Base-by-base conservation (phyloP, 2,329 filamentous ascomycete genomes). In the Bipolaris cookei region DNA sequence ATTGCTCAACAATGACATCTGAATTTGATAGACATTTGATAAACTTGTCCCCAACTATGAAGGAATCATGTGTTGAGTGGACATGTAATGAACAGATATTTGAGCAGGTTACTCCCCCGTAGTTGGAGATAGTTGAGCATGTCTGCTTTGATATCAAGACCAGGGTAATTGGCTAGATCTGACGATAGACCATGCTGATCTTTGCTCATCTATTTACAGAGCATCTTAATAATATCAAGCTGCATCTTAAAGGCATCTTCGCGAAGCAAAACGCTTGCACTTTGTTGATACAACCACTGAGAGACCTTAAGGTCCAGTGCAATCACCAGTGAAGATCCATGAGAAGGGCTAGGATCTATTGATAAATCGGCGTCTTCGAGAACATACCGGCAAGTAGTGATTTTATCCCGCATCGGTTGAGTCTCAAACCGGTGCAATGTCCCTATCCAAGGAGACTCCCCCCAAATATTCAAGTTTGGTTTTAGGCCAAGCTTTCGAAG, bases 1-100 rank as follows among this genome's bases (percentile, higher is more conserved):
- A 58, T 4, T 28, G 30, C 23, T 58, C 30, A 4, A 61, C 39
- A 18, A 58, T 34, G 2, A 57, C 6, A 3, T 34, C 51, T 18
- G 38, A 46, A 1, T 21, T n/a, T 20, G 18, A 16, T 14, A 61
- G 30, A 3, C 56, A 46, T 4, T 21, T 13, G 3, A 61, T 20
- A 8, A 55, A 52, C 0, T 10, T 11, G n/a, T 10, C 32, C 1
- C 54, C 58, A 13, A 39, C 1, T 21, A 16, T 13, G 14, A 18
- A 41, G 28, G 47, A 55, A 18, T 51, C 46, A 16, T 37, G 41
- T 13, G 13, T 18, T 13, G 10, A 4, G n/a, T n/a, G n/a, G 4
- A n/a, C 28, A 51, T 1, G 1, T 3, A 20, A 1, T 2, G 18
- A 51, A 43, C 14, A 30, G 5, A 21, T 4, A 2, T 4, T 10